These are phyloP conservation scores for Trichaptum fuscoviolaceum DNA, from an alignment of 768 basidiomycete species.

Conservation along the genomic window DNA sequence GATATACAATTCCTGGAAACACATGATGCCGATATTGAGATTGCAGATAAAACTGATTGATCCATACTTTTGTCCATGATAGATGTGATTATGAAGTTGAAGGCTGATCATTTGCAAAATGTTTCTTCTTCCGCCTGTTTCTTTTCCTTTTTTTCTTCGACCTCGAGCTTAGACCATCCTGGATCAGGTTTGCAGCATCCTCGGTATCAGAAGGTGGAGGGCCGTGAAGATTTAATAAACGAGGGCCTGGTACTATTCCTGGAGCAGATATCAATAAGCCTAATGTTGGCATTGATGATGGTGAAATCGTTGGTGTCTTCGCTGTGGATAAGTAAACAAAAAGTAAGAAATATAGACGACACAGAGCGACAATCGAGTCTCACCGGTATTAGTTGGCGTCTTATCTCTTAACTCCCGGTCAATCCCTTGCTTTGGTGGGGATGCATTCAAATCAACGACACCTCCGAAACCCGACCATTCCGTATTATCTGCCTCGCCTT, in stretches of 20 bases:
- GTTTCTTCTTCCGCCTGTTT: conserved; percentile 46
- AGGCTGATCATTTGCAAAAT: conserved; percentile 14
- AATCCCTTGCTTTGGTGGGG: no score
- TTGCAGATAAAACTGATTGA: neutral
- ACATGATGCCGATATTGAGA: neutral
- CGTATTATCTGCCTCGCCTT: neutral
- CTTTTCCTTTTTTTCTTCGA: conserved; percentile 47
- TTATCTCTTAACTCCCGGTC: neutral
- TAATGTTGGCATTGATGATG: neutral
- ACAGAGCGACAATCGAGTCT: neutral
- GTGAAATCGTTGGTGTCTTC: neutral
- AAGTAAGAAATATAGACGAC: neutral
- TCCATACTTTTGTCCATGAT: neutral
- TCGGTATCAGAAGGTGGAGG: conserved; percentile 26
- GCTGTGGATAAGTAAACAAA: neutral
- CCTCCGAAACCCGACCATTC: neutral
- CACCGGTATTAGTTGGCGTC: neutral
- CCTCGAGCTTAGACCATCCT: conserved; percentile 25
- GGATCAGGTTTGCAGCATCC: conserved; percentile 11
- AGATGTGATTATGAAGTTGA: neutral
- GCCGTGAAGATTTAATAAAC: conserved; percentile 53
- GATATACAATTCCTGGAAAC: conserved; percentile 8
- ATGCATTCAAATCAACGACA: conserved; percentile 10
- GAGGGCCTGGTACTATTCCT: conserved; percentile 24
- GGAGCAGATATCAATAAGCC: conserved; percentile 3